Percentiles rank a stretch among this genome's conserved stretches.
These are phyloP conservation scores for Ustilago vetiveriae DNA, from an alignment of 1,284 basidiomycete species.

Conservation along the genomic window DNA sequence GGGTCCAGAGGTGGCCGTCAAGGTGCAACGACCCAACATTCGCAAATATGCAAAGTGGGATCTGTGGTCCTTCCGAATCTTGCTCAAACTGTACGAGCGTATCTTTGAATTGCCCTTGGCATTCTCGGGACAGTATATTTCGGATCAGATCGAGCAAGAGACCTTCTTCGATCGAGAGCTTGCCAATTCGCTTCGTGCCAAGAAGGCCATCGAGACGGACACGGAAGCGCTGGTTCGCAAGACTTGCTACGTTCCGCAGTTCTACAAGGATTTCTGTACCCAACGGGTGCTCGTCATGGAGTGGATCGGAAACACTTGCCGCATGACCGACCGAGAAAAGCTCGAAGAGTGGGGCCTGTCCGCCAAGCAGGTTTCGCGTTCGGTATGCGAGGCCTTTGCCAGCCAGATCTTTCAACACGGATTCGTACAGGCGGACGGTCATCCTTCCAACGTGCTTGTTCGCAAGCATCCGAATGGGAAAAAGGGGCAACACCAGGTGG, in stretches of 20 bases:
- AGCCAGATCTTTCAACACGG: constrained; percentile 63
- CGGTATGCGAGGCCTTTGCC: constrained; percentile 58
- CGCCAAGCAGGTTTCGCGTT: constrained; percentile 46
- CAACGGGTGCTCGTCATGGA: constrained; percentile 57
- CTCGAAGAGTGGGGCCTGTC: constrained; percentile 53
- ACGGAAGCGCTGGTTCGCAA: constrained; percentile 43
- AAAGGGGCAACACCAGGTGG: constrained; percentile 54
- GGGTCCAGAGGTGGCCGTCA: constrained; percentile 55
- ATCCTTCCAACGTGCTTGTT: constrained; percentile 56
- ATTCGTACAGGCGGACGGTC: constrained; percentile 60
- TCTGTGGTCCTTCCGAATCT: constrained; percentile 53
- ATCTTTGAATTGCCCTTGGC: constrained; percentile 58
- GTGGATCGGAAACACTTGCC: constrained; percentile 50
- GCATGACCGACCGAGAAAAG: constrained; percentile 56
- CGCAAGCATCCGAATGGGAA: constrained; percentile 55
- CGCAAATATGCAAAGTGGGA: constrained; percentile 59
- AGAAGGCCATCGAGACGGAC: constrained; percentile 50
- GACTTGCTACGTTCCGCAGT: constrained; percentile 56
- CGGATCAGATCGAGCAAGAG: constrained; percentile 59
- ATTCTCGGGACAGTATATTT: constrained; percentile 57
- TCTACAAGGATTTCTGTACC: constrained; percentile 48
- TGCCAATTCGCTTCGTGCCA: constrained; percentile 45
- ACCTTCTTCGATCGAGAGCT: constrained; percentile 55
- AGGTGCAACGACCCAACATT: constrained; percentile 60
- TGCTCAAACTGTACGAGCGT: constrained; percentile 54